Percentiles rank a stretch among this genome's conserved stretches.
phyloP scores from a whole-genome alignment of 2,329 filamentous ascomycete species.

The Penicillium sp. region DNA sequence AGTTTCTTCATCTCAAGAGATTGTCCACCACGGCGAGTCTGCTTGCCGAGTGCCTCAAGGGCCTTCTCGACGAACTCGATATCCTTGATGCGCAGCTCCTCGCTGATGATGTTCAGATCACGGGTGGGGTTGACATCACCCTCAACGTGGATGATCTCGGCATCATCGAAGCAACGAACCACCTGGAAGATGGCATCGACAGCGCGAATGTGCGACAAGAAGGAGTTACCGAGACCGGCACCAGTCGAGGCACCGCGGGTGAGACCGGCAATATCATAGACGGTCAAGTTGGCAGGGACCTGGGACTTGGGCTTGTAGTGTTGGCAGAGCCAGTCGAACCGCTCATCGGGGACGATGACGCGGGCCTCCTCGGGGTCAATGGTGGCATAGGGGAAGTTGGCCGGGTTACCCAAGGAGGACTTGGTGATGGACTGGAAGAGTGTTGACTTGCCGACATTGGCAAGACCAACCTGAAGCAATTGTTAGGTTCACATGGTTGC shows the following conservation, averaged over 20 bases:
- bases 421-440: constrained; percentile 99
- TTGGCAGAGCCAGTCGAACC: constrained; percentile 90
- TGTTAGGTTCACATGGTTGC: constrained; percentile 18
- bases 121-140: constrained; percentile 94
- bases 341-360: constrained; percentile 92
- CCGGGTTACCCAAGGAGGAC: constrained; percentile 93
- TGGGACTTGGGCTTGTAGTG: constrained; percentile 97
- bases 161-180: constrained; percentile 95
- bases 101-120: constrained; percentile 93
- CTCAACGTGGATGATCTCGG: constrained; percentile 99
- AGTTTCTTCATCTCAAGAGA: constrained; percentile 97
- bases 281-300: constrained; percentile 95
- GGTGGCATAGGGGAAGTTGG: constrained; percentile 98
- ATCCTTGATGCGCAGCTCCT: constrained; percentile 95
- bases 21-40: constrained; percentile 90
- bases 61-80: constrained; percentile 98
- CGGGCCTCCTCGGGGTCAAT: constrained; percentile 98
- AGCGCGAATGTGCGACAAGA: constrained; percentile 96
- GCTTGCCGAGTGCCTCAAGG: constrained; percentile 85
- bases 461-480: constrained; percentile 76
- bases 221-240: constrained; percentile 94
- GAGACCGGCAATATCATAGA: constrained; percentile 97
- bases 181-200: constrained; percentile 98
- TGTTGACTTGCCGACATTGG: constrained; percentile 98
- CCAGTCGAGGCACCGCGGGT: constrained; percentile 95